Conservation (phyloP, 2,329 filamentous ascomycete genomes). For the Stemphylium lycopersici region DNA sequence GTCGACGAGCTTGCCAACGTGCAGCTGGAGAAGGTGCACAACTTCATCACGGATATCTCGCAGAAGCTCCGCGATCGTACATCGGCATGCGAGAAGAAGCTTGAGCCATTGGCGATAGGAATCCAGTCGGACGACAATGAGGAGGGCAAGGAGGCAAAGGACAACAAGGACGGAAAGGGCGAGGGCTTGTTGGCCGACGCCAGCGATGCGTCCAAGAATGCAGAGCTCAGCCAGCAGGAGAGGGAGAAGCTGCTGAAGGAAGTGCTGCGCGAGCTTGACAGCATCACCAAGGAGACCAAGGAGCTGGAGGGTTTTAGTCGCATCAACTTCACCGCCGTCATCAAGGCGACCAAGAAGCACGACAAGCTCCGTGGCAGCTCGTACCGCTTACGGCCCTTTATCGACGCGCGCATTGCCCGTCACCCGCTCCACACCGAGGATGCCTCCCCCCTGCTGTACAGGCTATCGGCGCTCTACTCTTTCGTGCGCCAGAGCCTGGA, state of each 20-base stretch:
- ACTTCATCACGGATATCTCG: constrained; percentile 84
- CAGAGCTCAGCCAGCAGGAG: constrained; percentile 48
- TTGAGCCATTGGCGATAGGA: constrained; percentile 63
- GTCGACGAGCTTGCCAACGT: constrained; percentile 94
- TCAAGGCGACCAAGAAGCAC: constrained; percentile 99
- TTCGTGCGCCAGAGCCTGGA: constrained; percentile 87
- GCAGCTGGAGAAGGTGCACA: constrained; percentile 92
- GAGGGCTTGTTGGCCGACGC: constrained; percentile 24
- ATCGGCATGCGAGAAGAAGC: constrained; percentile 68
- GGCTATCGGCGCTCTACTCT: constrained; percentile 93
- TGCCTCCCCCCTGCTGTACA: constrained; percentile 85
- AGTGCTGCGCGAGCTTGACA: constrained; percentile 80
- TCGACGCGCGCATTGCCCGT: constrained; percentile 86
- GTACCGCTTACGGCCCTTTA: constrained; percentile 88
- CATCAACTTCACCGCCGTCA: constrained; percentile 96
- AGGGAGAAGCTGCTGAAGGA: constrained; percentile 65
- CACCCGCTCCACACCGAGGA: constrained; percentile 95
- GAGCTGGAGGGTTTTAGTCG: constrained; percentile 94
- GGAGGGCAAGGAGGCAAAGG: constrained; percentile 18
- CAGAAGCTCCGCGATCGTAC: constrained; percentile 82
- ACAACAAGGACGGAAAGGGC: constrained; percentile 10
- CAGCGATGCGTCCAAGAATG: constrained; percentile 31
- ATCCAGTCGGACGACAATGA: constrained; percentile 28
- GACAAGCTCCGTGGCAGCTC: constrained; percentile 86
- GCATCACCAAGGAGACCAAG: constrained; percentile 86